Conservation (phyloP, 139 green algal genomes). For the Chlorella sp. region DNA sequence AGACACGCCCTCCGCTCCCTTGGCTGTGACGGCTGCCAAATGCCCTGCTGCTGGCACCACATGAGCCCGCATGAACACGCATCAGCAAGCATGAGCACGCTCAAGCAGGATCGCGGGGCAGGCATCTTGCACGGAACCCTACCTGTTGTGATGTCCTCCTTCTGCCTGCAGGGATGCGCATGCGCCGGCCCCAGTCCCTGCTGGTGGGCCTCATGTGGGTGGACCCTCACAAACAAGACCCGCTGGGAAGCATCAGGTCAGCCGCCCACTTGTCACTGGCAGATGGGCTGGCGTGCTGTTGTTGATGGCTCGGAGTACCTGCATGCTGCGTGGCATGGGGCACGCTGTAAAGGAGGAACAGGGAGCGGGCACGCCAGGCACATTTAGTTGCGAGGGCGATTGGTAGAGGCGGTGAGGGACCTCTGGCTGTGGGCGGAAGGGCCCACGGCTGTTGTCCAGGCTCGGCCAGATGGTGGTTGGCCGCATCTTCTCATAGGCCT, state of each 20-base stretch:
- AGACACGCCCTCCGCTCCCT: too few species aligned
- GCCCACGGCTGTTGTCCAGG: too few species aligned
- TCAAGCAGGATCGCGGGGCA: too few species aligned
- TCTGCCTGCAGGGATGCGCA: conserved; percentile 69
- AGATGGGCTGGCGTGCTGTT: background rate
- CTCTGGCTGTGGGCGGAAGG: too few species aligned
- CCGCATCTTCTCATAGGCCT: too few species aligned
- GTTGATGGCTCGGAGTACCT: background rate
- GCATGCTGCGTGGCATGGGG: background rate
- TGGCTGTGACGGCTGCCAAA: too few species aligned
- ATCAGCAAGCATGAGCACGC: too few species aligned
- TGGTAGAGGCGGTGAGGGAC: too few species aligned
- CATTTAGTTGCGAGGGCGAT: too few species aligned
- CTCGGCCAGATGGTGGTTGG: too few species aligned
- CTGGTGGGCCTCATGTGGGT: conserved; percentile 90
- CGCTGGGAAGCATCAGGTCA: conserved; percentile 20
- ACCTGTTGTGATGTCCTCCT: background rate
- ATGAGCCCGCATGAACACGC: background rate
- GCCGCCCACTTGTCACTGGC: background rate
- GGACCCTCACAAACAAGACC: conserved; percentile 48
- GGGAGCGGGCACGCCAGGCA: background rate
- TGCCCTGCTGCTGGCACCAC: background rate
- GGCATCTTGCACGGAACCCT: background rate
- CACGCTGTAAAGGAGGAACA: too few species aligned
- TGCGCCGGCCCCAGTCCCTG: conserved; percentile 66